A percentile compares a stretch with the other conserved stretches of the same genome.
Evolutionary conservation across 495 filamentous ascomycete genomes (phyloP).

Genomic region (Penicillium tannophilum): DNA sequence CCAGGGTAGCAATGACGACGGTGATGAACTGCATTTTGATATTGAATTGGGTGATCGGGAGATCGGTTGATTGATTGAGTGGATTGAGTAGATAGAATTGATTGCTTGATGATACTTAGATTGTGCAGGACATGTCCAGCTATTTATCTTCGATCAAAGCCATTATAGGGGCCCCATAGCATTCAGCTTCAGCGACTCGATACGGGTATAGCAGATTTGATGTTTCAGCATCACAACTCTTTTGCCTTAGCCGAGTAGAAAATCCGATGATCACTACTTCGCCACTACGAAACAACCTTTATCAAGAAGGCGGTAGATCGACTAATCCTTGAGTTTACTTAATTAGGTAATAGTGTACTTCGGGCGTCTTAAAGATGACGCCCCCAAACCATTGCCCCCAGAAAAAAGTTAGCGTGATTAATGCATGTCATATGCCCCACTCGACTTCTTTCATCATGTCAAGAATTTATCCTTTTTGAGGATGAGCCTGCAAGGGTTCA

Average conservation of each 20-base stretch:
- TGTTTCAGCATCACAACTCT: not conserved
- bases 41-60: not conserved
- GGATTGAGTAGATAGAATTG: not conserved
- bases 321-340: not conserved
- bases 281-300: not conserved
- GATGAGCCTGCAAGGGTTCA: no score
- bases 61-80: not conserved
- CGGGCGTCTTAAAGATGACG: not conserved
- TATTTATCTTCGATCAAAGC: not conserved
- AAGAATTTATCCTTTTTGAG: no score
- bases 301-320: not conserved
- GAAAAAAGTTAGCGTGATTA: not conserved
- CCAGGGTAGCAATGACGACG: not conserved
- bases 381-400: not conserved
- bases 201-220: not conserved
- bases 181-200: not conserved
- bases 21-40: not conserved
- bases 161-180: not conserved
- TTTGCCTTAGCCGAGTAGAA: not conserved
- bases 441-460: no score
- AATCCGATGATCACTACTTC: not conserved
- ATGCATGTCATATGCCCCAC: not conserved
- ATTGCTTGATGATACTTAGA: not conserved
- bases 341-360: not conserved
- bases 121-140: not conserved